Evolutionary conservation across 495 filamentous ascomycete genomes (phyloP).

Genomic region (Neurospora cerealis): DNA sequence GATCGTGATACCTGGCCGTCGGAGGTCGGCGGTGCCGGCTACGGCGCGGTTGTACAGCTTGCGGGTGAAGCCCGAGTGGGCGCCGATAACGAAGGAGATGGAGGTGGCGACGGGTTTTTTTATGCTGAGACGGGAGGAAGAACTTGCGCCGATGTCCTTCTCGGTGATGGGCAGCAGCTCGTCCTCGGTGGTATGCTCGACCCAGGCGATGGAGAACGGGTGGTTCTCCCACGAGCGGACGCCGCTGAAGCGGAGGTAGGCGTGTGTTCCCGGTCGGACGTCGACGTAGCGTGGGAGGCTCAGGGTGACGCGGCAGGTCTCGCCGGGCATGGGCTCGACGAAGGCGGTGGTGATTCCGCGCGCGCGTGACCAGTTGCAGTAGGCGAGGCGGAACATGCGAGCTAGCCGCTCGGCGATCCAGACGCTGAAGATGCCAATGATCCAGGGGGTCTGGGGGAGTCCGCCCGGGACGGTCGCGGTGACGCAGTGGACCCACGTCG

Average conservation of each 20-base stretch:
- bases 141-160: slow-evolving; percentile 9
- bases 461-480: slow-evolving; percentile 33
- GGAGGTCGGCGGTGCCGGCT: neutral
- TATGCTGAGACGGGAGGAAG: slow-evolving; percentile 5
- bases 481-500: slow-evolving; percentile 60
- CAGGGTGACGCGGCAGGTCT: slow-evolving; percentile 74
- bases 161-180: slow-evolving; percentile 20
- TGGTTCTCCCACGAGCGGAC: slow-evolving; percentile 78
- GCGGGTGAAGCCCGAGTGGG: slow-evolving; percentile 80
- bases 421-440: slow-evolving; percentile 56
- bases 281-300: slow-evolving; percentile 65
- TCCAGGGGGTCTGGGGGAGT: slow-evolving; percentile 53
- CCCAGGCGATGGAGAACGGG: slow-evolving; percentile 91
- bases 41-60: slow-evolving; percentile 53
- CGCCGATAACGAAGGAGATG: slow-evolving; percentile 66
- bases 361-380: slow-evolving; percentile 50
- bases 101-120: slow-evolving; percentile 13
- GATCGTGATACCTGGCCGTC: slow-evolving; percentile 17
- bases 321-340: slow-evolving; percentile 70
- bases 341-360: slow-evolving; percentile 58
- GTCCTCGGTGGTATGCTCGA: slow-evolving; percentile 32
- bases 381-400: slow-evolving; percentile 58
- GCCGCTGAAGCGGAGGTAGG: slow-evolving; percentile 72
- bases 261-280: slow-evolving; percentile 77
- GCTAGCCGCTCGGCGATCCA: slow-evolving; percentile 70